phyloP scores from a whole-genome alignment of 2,329 filamentous ascomycete genomes.

The Epichloe brachyelytri region DNA sequence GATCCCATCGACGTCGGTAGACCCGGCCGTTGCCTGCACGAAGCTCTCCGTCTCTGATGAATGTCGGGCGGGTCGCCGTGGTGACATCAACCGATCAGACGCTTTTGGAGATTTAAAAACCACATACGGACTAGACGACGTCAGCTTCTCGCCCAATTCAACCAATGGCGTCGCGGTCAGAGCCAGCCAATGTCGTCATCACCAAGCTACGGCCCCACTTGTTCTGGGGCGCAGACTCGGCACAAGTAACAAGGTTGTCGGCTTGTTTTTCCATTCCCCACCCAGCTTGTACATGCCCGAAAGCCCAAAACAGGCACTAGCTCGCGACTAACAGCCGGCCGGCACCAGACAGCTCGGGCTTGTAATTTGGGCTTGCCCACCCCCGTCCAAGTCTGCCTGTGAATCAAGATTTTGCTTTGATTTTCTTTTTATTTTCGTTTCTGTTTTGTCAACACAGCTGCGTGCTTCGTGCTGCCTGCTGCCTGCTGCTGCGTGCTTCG shows the following conservation, averaged over 20 bases:
- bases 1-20: not conserved
- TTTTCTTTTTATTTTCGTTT: too few species aligned
- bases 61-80: not conserved
- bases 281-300: not conserved
- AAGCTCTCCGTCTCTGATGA: not conserved
- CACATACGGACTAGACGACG: too few species aligned
- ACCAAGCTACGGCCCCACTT: slow-evolving; percentile 3
- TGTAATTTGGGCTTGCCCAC: not conserved
- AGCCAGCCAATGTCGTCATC: slow-evolving; percentile 10
- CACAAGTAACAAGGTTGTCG: too few species aligned
- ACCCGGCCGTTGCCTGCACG: not conserved
- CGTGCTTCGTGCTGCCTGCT: too few species aligned
- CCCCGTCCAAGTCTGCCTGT: too few species aligned
- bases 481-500: too few species aligned
- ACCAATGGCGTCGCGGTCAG: not conserved
- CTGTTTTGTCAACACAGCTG: too few species aligned
- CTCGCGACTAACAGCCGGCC: not conserved
- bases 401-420: not conserved
- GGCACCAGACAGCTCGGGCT: not conserved
- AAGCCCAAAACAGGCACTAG: not conserved
- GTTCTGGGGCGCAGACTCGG: not conserved
- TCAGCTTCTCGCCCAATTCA: not conserved
- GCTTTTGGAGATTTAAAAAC: too few species aligned
- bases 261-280: too few species aligned
- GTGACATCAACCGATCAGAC: not conserved